Evolutionary conservation across 2,329 filamentous ascomycete species (phyloP).

Genomic region (Talaromyces piceae): DNA sequence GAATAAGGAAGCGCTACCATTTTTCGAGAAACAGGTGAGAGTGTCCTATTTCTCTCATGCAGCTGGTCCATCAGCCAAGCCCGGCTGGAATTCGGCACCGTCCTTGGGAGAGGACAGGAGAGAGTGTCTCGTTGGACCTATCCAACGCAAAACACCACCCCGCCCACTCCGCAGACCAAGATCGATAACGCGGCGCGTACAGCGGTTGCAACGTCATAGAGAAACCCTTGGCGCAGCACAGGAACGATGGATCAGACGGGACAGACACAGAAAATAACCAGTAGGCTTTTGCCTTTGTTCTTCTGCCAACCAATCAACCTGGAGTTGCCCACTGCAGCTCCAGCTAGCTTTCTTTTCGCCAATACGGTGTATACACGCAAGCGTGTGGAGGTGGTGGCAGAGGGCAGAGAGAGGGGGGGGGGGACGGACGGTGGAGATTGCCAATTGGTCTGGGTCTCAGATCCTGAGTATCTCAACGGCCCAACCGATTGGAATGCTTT

Average conservation of each 20-base stretch:
- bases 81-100: neutral
- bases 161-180: neutral
- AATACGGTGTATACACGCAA: neutral
- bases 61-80: neutral
- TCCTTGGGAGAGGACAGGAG: too few species aligned
- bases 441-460: neutral
- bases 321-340: neutral
- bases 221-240: neutral
- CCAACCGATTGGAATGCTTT: too few species aligned
- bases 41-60: neutral
- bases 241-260: neutral
- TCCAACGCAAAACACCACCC: neutral
- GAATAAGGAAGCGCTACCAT: too few species aligned
- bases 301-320: neutral
- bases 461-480: too few species aligned
- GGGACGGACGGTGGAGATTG: neutral
- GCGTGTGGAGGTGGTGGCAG: neutral
- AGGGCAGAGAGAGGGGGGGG: neutral
- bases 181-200: neutral
- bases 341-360: neutral
- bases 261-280: neutral
- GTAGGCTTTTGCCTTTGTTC: neutral
- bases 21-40: too few species aligned
- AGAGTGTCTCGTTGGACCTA: neutral
- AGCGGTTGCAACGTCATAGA: neutral